Conservation (phyloP, 2,329 filamentous ascomycete species). For the Sporothrix pallida region DNA sequence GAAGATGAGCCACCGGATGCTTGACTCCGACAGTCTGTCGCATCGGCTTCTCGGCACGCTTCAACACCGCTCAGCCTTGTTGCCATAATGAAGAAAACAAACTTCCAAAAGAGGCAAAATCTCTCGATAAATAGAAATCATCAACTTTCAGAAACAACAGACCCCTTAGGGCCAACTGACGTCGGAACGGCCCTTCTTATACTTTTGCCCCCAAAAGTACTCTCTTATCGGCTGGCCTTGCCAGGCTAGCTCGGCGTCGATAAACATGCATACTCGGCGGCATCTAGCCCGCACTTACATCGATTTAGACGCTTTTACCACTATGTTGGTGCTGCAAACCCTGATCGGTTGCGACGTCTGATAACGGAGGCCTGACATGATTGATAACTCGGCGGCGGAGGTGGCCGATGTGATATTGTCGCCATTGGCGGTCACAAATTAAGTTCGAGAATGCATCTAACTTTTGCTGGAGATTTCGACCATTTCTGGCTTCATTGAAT, state of each 20-base stretch:
- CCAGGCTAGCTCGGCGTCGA: conserved; percentile 11
- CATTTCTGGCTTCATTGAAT: background rate
- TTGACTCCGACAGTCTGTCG: background rate
- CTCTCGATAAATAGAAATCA: too few relatives aligned
- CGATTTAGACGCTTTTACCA: background rate
- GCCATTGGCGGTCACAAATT: too few relatives aligned
- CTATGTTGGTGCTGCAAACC: background rate
- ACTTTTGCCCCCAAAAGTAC: background rate
- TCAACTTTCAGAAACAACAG: background rate
- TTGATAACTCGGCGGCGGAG: conserved; percentile 23
- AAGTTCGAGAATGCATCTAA: background rate
- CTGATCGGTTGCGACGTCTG: background rate
- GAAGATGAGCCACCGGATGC: background rate
- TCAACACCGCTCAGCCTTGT: background rate
- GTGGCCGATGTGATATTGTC: conserved; percentile 7
- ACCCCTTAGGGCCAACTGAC: too few relatives aligned
- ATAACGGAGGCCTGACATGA: background rate
- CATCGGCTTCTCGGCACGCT: conserved; percentile 3
- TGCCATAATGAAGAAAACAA: background rate
- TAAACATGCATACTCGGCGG: conserved; percentile 11
- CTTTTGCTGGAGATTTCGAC: background rate
- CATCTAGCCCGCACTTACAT: background rate
- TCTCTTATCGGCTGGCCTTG: conserved; percentile 13
- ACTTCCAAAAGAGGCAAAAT: background rate
- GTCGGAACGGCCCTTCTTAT: conserved; percentile 10